These are phyloP conservation scores for Oryza australiensis DNA, from an alignment of 176 grass and related monocot species.

Conservation along the genomic window DNA sequence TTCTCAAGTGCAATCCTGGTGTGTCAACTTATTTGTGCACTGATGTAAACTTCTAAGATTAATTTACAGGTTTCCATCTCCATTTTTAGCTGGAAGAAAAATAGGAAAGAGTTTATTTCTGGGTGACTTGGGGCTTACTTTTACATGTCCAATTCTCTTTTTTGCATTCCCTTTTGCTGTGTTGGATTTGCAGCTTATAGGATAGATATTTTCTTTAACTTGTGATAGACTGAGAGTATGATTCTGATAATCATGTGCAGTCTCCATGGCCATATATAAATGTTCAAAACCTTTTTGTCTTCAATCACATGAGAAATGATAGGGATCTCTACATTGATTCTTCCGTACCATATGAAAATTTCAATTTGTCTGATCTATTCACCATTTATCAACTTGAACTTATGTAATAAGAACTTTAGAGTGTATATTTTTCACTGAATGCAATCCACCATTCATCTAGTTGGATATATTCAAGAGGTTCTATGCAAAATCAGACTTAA, in stretches of 20 bases:
- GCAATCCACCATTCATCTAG: background rate
- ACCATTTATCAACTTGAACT: conserved; percentile 7
- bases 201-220: conserved; percentile 5
- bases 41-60: conserved; percentile 1
- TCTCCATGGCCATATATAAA: conserved; percentile 20
- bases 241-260: background rate
- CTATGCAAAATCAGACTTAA: background rate
- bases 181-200: background rate
- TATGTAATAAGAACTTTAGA: conserved; percentile 5
- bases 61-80: conserved; percentile 5
- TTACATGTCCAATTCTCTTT: background rate
- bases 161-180: background rate
- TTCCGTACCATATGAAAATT: background rate
- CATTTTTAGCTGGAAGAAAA: conserved; percentile 4
- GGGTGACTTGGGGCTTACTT: conserved; percentile 2
- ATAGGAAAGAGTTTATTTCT: conserved; percentile 9
- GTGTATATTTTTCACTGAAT: background rate
- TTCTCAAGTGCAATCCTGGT: conserved; percentile 9
- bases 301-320: background rate
- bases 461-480: background rate
- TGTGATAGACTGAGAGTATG: background rate
- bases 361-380: background rate
- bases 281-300: background rate
- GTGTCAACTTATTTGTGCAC: conserved; percentile 8
- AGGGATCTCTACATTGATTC: background rate